Evolutionary conservation across 2,329 filamentous ascomycete genomes (phyloP).

Genomic region (Rhynchosporium agropyri): DNA sequence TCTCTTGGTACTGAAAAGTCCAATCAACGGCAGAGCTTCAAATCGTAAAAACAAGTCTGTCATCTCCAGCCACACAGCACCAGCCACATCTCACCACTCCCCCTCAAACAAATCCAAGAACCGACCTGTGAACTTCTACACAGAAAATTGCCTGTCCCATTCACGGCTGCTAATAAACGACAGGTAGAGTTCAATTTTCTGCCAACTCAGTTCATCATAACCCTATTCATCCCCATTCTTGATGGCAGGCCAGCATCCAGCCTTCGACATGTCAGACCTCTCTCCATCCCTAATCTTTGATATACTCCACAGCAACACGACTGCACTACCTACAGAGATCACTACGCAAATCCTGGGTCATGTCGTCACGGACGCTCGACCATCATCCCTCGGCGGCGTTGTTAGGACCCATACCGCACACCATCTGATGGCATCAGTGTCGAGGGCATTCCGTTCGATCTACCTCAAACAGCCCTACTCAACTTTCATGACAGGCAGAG

Average conservation of each 20-base stretch:
- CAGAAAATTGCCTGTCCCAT: neutral
- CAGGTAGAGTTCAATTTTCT: neutral
- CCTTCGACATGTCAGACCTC: no score
- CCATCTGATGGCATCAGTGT: no score
- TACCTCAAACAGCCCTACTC: no score
- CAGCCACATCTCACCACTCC: constrained; percentile 8
- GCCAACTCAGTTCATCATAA: no score
- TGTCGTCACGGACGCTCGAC: neutral
- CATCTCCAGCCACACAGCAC: constrained; percentile 2
- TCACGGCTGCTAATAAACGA: neutral
- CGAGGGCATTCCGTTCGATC: no score
- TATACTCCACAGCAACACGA: no score
- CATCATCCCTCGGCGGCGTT: neutral
- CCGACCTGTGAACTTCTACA: neutral
- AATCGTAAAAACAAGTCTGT: constrained; percentile 1
- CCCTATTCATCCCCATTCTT: no score
- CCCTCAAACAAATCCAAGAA: neutral
- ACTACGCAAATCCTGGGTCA: neutral
- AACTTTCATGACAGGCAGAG: no score
- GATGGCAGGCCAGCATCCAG: no score
- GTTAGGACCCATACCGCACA: no score
- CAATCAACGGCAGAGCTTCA: constrained; percentile 6
- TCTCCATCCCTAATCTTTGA: no score
- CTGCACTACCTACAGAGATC: neutral
- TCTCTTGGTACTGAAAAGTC: constrained; percentile 7